Evolutionary conservation across 1,139 yeast genomes (phyloP), one percentile per base, ranked within the genome.

Genomic region (Dujonia santamariae): DNA sequence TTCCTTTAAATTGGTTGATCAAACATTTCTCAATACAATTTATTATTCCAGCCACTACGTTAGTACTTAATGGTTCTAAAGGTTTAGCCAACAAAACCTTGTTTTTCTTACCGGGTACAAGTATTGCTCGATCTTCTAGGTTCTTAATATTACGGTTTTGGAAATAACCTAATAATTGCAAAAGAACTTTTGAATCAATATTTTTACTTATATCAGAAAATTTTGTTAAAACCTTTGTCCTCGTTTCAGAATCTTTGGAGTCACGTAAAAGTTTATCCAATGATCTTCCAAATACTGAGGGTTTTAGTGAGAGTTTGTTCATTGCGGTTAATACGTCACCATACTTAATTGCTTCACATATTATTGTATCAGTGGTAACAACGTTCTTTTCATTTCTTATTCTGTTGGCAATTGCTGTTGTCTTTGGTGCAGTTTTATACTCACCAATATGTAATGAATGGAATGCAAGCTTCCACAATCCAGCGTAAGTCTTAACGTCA

Each of bases 371-470:
- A 12, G 26, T 31, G 5, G 46, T 43, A 16, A 21, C 30, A 9
- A 43, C 44, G 29, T 39, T 38, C 15, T 26, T 30, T 19, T 36
- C 37, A 22, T 41, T 39, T 24, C 46, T 32, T 18, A 37, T 36
- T 17, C 26, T 7, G 2, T 26, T 12, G 7, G 46, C 45, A 24
- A 43, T 36, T 9, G 25, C 22, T 1, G 34, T 31, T 7, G 22
- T 30, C 14, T 30, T 25, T 7, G 34, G 32, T 4, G 34, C 36
- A 11, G 13, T 22, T 5, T 26, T 26, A 30, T 30, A 41, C 19
- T 43, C 45, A 9, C 45, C 45, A 15, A 41, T 35, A 36, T 43
- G 46, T 12, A 43, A 34, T 17, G 36, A 30, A 30, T 43, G 46
- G 31, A 43, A 43, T 27, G 45, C 44, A 4, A 36, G 11, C 11